Evolutionary conservation across 2,329 filamentous ascomycete genomes (phyloP).

Genomic region (Diaporthe ilicicola): DNA sequence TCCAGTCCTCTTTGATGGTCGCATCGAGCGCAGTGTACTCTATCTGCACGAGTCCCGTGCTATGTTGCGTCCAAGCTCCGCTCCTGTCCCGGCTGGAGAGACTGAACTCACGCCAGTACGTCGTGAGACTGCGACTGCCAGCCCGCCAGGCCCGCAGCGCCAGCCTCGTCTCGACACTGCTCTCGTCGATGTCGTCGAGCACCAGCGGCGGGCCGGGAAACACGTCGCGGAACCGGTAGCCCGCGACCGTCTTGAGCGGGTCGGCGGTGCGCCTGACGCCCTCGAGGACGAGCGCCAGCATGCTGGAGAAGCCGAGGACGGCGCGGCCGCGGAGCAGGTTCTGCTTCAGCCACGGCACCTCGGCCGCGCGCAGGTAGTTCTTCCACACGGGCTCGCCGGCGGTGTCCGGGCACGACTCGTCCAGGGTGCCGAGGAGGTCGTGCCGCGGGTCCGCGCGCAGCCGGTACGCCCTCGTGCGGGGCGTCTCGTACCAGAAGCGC

Average conservation of each 20-base stretch:
- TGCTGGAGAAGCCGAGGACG: slow-evolving; percentile 10
- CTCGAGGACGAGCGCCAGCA: slow-evolving; percentile 15
- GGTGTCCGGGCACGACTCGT: slow-evolving; percentile 12
- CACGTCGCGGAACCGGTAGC: slow-evolving; percentile 24
- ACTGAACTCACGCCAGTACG: slow-evolving; percentile 22
- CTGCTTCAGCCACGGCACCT: slow-evolving; percentile 45
- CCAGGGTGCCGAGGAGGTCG: slow-evolving; percentile 27
- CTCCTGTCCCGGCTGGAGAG: not conserved
- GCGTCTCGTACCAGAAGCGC: slow-evolving; percentile 50
- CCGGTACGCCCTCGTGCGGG: slow-evolving; percentile 17
- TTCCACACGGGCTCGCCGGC: slow-evolving; percentile 35
- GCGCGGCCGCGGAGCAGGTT: slow-evolving; percentile 37
- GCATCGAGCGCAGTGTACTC: not conserved
- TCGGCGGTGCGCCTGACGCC: slow-evolving; percentile 10
- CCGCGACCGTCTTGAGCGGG: slow-evolving; percentile 2
- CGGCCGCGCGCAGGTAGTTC: slow-evolving; percentile 13
- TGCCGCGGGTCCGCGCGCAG: slow-evolving; percentile 6
- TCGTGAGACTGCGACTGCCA: slow-evolving; percentile 11
- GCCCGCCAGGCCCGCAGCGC: not conserved
- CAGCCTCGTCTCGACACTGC: slow-evolving; percentile 21
- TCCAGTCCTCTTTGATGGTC: not conserved
- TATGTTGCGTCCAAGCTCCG: slow-evolving; percentile 10
- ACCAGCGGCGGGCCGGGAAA: slow-evolving; percentile 12
- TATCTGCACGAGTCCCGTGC: slow-evolving; percentile 6
- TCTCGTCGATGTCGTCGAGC: slow-evolving; percentile 3